Evolutionary conservation across 352 stramenopile species (phyloP), one percentile per base, ranked within the genome.

Genomic region (Phytopythium aichiense): DNA sequence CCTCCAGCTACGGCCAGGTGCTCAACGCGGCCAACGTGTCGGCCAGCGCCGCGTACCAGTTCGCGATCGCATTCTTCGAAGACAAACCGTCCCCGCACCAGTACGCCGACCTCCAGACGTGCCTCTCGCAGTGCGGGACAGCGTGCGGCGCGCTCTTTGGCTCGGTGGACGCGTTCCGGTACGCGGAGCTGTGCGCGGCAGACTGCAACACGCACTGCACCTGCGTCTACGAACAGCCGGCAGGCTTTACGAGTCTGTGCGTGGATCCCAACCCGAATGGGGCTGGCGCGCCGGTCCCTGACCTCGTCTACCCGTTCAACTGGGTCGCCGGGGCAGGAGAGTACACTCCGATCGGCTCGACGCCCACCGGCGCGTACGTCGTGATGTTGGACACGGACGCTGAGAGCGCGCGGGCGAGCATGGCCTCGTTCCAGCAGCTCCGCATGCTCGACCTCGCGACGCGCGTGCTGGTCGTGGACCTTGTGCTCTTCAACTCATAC

Each of bases 401-500:
- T 2, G 71, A 67, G 0, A 40, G 71, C 0, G 73, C 80, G 35
- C 43, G 70, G 7, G 42, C 54, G 11, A 58, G 52, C 11, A 43
- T 90, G 16, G 56, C 56, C 5, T 16, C 65, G 30, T 70, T 92
- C 9, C 72, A 81, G 25, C 35, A 59, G 11, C 64, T 79, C 30
- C 68, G 81, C 18, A 87, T 76, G 51, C 45, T 92, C 22, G 82
- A 90, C 49, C 69, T 90, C 22, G 76, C 76, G 5, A 89, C 82
- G 6, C 78, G 82, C 12, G 74, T 72, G 4, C 71, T 92, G 25
- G 67, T 92, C 9, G 56, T 90, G 23, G 80, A 92, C 38, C 72
- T 87, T 42, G 87, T 77, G 8, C 48, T 89, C 25, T 92, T 76
- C 66, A 88, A 90, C 58, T 70, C 78, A 9, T 87, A 88, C 60